These are phyloP conservation scores for Aspergillus sclerotiicarbonarius DNA, from an alignment of 495 filamentous ascomycete species.

Conservation along the genomic window DNA sequence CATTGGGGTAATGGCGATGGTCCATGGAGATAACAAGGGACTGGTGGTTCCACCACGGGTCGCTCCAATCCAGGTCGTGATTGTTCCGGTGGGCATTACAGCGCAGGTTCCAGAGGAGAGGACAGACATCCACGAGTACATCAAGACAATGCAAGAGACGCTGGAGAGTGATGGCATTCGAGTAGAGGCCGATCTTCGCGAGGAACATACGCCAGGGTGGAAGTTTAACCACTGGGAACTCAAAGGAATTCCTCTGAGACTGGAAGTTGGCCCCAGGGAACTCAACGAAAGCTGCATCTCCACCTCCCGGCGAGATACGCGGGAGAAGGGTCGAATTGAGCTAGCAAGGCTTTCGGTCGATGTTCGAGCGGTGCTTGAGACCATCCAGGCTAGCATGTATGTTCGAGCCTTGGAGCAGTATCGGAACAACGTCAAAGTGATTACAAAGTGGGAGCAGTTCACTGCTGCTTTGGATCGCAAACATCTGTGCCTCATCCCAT, in stretches of 20 bases:
- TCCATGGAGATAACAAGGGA: constrained; percentile 91
- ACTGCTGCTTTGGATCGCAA: constrained; percentile 84
- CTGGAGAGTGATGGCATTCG: constrained; percentile 66
- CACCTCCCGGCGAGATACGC: constrained; percentile 77
- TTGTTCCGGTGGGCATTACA: constrained; percentile 90
- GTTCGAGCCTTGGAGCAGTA: constrained; percentile 74
- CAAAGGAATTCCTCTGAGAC: constrained; percentile 85
- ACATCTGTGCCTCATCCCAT: constrained; percentile 85
- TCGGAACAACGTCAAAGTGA: constrained; percentile 69
- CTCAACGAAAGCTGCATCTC: constrained; percentile 77
- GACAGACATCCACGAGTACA: too few species aligned
- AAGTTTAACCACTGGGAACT: constrained; percentile 99
- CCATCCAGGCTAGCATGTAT: constrained; percentile 85
- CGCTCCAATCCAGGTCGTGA: constrained; percentile 75
- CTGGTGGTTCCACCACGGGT: constrained; percentile 87
- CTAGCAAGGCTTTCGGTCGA: constrained; percentile 66
- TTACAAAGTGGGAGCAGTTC: constrained; percentile 88
- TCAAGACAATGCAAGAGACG: constrained; percentile 75
- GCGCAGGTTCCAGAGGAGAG: too few species aligned
- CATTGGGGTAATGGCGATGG: constrained; percentile 97
- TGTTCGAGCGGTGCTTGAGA: constrained; percentile 77
- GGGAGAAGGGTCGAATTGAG: constrained; percentile 61
- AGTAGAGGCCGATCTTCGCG: constrained; percentile 70
- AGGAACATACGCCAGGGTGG: constrained; percentile 87
- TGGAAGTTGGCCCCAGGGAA: constrained; percentile 95